phyloP scores from a whole-genome alignment of 139 green algal species.

The Chlorella sp. region DNA sequence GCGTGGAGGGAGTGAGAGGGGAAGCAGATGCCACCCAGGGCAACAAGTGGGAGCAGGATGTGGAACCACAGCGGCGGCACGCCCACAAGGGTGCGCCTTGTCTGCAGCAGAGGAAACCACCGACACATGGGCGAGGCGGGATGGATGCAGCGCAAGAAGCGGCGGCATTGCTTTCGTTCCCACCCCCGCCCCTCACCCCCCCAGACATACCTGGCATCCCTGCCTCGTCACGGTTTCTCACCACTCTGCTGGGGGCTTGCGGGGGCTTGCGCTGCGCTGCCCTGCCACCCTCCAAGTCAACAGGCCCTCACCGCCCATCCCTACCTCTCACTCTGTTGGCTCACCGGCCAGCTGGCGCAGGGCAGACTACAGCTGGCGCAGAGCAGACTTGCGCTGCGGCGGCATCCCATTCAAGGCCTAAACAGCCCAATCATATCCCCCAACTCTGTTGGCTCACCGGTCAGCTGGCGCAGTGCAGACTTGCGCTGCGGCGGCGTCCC shows the following conservation, averaged over 20 bases:
- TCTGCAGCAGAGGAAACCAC: too few relatives aligned
- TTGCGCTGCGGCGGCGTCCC: conserved; percentile 98
- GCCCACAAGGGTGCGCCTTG: too few relatives aligned
- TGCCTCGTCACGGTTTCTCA: too few relatives aligned
- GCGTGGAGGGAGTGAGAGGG: not conserved
- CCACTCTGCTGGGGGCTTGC: too few relatives aligned
- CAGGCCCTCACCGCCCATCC: conserved; percentile 94
- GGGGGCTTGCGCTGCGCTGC: conserved; percentile 96
- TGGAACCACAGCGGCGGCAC: too few relatives aligned
- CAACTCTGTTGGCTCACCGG: conserved; percentile 36
- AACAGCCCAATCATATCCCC: conserved; percentile 78
- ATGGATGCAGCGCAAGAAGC: too few relatives aligned
- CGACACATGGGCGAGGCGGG: too few relatives aligned
- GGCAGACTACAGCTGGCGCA: conserved; percentile 93
- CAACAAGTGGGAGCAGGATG: too few relatives aligned
- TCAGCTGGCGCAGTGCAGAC: conserved; percentile 93
- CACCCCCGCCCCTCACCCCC: too few relatives aligned
- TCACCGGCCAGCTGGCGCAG: conserved; percentile 91
- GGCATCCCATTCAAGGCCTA: conserved; percentile 98
- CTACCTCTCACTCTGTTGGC: not conserved
- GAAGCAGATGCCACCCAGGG: too few relatives aligned
- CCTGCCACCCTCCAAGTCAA: conserved; percentile 98
- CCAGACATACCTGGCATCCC: too few relatives aligned
- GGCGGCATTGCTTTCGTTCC: too few relatives aligned
- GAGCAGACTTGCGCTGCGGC: conserved; percentile 93